Evolutionary conservation across 805 yeast species (phyloP), one percentile per base, ranked within the genome.

Genomic region (Yamadazyma tumulicola): DNA sequence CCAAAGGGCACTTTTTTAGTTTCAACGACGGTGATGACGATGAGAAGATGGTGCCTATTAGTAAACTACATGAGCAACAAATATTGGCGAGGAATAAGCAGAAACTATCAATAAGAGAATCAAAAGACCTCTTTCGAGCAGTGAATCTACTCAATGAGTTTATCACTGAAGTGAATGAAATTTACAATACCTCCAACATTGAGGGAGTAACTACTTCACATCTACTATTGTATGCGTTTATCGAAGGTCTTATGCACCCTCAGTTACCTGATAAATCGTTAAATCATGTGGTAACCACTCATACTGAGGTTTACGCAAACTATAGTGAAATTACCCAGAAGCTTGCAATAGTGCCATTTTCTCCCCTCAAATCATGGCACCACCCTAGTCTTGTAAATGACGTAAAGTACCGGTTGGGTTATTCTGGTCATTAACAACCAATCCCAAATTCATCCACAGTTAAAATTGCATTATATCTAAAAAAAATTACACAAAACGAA

Each of bases 61-160:
- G 67, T 33, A 52, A 64, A 9, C 45, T 67, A 21, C 72, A 67
- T 37, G 72, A 66, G 39, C 50, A 50, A 34, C 64, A 55, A 35
- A 37, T 67, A 29, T 23, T 67, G 4, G 38, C 54, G 1, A 65
- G 60, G 41, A 55, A 62, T n/a, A 59, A 61, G 27, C 47, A 56
- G 34, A 60, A 51, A 37, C 41, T 47, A 13, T 37, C 50, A 4
- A 29, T 64, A 22, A 47, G 49, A 34, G 72, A 67, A 38, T 43
- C 61, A 8, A 57, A 47, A 36, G 59, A 59, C 40, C 47, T 66
- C 6, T 45, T 63, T 14, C 54, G 47, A 38, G 57, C 70, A 14
- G 41, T 49, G 35, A 31, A 31, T 17, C 29, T 35, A 7, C 32
- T 42, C 11, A 34, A 44, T 29, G 35, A 35, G 9, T 37, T 31